These are phyloP conservation scores for Phellopilus nigrolimitatus DNA, from an alignment of 1,284 basidiomycete species.

Conservation along the genomic window DNA sequence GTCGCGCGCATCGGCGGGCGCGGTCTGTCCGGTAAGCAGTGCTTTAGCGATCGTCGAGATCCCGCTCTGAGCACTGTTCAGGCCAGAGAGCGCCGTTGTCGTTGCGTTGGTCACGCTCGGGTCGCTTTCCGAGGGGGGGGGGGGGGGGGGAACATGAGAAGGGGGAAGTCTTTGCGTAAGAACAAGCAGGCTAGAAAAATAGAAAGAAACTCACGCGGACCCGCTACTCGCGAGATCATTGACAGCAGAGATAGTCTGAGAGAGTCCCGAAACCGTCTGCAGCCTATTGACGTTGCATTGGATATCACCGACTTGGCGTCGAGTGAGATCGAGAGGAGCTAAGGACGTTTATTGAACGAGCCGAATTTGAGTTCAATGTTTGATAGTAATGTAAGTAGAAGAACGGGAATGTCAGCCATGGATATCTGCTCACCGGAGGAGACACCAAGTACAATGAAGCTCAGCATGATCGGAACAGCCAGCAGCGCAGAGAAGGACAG, in stretches of 20 bases:
- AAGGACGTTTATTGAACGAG: not conserved
- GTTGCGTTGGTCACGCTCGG: slow-evolving; percentile 25
- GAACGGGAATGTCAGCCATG: not conserved
- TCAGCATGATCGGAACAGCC: slow-evolving; percentile 5
- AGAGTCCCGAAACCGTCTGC: slow-evolving; percentile 9
- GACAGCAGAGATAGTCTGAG: slow-evolving; percentile 15
- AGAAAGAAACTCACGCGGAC: slow-evolving; percentile 5
- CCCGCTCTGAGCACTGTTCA: slow-evolving; percentile 30
- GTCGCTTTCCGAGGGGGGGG: slow-evolving; percentile 29
- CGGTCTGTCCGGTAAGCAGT: slow-evolving; percentile 30
- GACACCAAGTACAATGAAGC: slow-evolving; percentile 4
- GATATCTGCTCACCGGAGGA: slow-evolving; percentile 3
- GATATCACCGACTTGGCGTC: slow-evolving; percentile 16
- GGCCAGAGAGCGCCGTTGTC: slow-evolving; percentile 26
- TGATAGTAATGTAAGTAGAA: not conserved
- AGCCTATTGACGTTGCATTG: slow-evolving; percentile 20
- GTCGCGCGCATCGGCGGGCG: slow-evolving; percentile 33
- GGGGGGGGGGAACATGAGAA: slow-evolving; percentile 21
- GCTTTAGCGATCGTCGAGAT: slow-evolving; percentile 33
- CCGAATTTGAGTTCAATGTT: not conserved
- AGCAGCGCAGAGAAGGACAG: slow-evolving; percentile 7
- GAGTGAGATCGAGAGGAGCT: slow-evolving; percentile 2
- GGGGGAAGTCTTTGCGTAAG: not conserved
- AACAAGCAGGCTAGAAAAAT: not conserved
- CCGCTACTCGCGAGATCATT: slow-evolving; percentile 11